Base-by-base conservation (phyloP, 495 filamentous ascomycete genomes). In the Pseudotulostoma volvatum region DNA sequence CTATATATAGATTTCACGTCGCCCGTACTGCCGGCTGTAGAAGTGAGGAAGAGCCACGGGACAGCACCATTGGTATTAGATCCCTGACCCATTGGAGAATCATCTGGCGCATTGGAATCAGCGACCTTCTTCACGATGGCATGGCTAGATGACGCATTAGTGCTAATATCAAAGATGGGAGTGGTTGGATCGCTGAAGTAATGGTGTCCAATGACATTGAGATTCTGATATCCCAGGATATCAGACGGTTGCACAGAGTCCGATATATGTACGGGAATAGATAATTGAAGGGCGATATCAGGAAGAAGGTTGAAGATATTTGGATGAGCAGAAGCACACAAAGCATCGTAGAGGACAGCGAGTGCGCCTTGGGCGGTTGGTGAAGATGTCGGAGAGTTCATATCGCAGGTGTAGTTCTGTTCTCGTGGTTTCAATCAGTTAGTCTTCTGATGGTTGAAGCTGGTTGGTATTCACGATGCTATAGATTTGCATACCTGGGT, bases 231-330 rank as follows among this genome's bases (percentile, higher is more conserved):
- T 5, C 11, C 11, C 23, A 28, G 23, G 23, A 28, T 28, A 28
- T 11, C 11, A 40, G 73, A 63, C 0, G 73, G 70, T 11, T 53
- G 57, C 19, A 59, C 54, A 30, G 44, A 13, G 19, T 44, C 44
- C 17, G 41, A 36, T 1, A 37, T 20, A 2, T 20, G 14, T 1
- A 7, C 35, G 5, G 57, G 53, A 19, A 90, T 54, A 18, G 75
- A 50, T 18, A 56, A 47, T 15, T 39, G 47, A 41, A 59, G 57
- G 9, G 48, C 49, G 13, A 60, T 41, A 42, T 95, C 95, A 25
- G 90, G 90, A 19, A 97, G 78, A 13, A 96, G 77, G 62, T 97
- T 96, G 73, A 97, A 95, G 41, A 97, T 83, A 52, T 96, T 88
- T 64, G 95, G 90, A 9, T 96, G 79, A 55, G 94, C 90, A 43